Base-by-base conservation (phyloP, 345 rosid species). In the Moricandia moricandioides region DNA sequence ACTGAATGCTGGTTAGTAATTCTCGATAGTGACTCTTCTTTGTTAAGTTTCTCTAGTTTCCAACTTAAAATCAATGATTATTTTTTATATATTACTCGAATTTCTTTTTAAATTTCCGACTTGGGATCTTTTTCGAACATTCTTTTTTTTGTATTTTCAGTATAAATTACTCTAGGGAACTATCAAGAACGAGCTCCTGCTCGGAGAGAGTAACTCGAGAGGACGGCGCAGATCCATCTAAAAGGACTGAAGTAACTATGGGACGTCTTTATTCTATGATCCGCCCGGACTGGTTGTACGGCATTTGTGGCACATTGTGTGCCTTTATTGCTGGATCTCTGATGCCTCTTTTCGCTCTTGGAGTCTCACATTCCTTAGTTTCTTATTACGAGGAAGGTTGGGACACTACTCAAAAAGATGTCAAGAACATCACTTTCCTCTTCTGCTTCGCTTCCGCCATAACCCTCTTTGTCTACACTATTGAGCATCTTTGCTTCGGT, bases 301-400 rank as follows among this genome's bases (percentile, higher is more conserved):
- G 92, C 11, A 24, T 89, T 10, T 71, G 79, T 39, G 99, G 99
- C 31, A 88, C 87, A 61, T 29, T 90, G 16, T 73, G 88, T 56
- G 97, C 96, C 33, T 82, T 95, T 3, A 77, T 88, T 37, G 89
- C 96, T 16, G 99, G 99, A 82, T 85, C 99, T 30, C 91, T 83
- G 79, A 90, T 92, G 99, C 99, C 99, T 2, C 92, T 95, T 52
- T 95, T 95, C 29, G 99, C 99, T 5, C 93, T 95, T 61, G 99
- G 99, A 5, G 88, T 95, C 75, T 86, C 99, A 30, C 96, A 92
- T 64, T 95, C 97, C 58, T 92, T 95, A 55, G 97, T 95, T 39
- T 61, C 99, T 13, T 87, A 72, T 71, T 95, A 95, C 84, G 65
- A 17, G 14, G 79, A 81, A 84, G 89, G 72, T 78, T 95, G 99